Evolutionary conservation across 2,329 filamentous ascomycete species (phyloP).

Genomic region (Fusarium sp.): DNA sequence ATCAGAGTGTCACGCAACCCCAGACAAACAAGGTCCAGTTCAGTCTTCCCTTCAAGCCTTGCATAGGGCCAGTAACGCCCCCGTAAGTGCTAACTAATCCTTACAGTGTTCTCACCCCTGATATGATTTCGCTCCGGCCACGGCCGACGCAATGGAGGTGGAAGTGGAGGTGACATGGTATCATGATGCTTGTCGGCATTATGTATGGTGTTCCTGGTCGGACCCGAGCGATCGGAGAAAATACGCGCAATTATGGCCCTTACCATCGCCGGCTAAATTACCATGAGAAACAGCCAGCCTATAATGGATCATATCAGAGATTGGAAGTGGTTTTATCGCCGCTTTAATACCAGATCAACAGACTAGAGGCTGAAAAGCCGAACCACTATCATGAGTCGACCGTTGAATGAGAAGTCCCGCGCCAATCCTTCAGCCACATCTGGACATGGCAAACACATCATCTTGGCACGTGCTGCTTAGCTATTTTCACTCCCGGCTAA

Average conservation of each 20-base stretch:
- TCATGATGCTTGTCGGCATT: background rate
- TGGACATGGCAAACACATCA: background rate
- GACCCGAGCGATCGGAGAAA: conserved; percentile 24
- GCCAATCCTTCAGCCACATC: conserved; percentile 13
- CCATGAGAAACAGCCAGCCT: conserved; percentile 12
- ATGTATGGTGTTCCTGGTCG: conserved; percentile 9
- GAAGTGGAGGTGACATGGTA: background rate
- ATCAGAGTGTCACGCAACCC: conserved; percentile 31
- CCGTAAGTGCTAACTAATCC: conserved; percentile 25
- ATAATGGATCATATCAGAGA: background rate
- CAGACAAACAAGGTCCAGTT: too few species aligned
- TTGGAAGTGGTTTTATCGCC: background rate
- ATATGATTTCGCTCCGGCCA: conserved; percentile 7
- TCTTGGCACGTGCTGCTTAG: background rate
- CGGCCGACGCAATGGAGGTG: conserved; percentile 3
- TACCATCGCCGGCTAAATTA: conserved; percentile 19
- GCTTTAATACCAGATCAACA: background rate
- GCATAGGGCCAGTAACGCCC: conserved; percentile 1
- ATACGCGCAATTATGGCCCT: conserved; percentile 3
- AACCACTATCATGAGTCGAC: conserved; percentile 29
- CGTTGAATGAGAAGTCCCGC: conserved; percentile 7
- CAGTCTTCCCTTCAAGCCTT: too few species aligned
- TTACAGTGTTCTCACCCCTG: background rate
- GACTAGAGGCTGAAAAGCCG: conserved; percentile 7
- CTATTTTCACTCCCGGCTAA: conserved; percentile 24